Base-by-base conservation (phyloP, 164 flowering plant genomes). In the Saururus chinensis region DNA sequence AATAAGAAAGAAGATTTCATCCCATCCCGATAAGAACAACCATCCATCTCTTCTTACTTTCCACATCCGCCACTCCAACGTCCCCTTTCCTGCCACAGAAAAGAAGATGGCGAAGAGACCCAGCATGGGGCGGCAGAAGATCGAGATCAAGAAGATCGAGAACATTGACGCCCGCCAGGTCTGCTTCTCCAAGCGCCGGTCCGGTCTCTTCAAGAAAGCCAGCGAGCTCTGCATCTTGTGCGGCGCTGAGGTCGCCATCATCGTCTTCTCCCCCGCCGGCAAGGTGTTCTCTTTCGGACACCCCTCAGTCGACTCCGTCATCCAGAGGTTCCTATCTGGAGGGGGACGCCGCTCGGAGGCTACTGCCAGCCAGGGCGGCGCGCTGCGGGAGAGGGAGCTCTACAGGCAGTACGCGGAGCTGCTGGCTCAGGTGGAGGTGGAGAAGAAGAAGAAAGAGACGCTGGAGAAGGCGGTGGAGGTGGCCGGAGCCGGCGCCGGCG, bases 131-230 rank as follows among this genome's bases (percentile, higher is more conserved):
- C 64, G 64, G 37, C 48, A 63, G 17, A 63, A 54, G 26, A 63
- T 63, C 48, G 66, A 63, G 48, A 63, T 54, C 48, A 53, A 63
- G 51, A 35, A 35, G 48, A 63, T 63, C 19, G 30, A 63, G 37
- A 63, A 63, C 66, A 40, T 37, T 5, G 59, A 63, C 52, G 56
- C 55, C 4, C 66, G 23, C n/a, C 66, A 63, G 40, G 66, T 63
- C 0, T 37, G 30, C 49, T 63, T 63, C 59, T 63, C 66, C 11
- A 63, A 54, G 51, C 59, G 59, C 7, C 26, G 59, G 0, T 11
- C 20, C 0, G 59, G 66, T 22, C 60, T 63, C 25, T 26, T 55
- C 51, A 63, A 55, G 59, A 63, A 63, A n/a, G 66, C 66, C 2
- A 35, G 48, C 51, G 66, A 63, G 26, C 66, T 63, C 1, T 63